Evolutionary conservation across 2,329 filamentous ascomycete genomes (phyloP).

Genomic region (Geosmithia morbida): DNA sequence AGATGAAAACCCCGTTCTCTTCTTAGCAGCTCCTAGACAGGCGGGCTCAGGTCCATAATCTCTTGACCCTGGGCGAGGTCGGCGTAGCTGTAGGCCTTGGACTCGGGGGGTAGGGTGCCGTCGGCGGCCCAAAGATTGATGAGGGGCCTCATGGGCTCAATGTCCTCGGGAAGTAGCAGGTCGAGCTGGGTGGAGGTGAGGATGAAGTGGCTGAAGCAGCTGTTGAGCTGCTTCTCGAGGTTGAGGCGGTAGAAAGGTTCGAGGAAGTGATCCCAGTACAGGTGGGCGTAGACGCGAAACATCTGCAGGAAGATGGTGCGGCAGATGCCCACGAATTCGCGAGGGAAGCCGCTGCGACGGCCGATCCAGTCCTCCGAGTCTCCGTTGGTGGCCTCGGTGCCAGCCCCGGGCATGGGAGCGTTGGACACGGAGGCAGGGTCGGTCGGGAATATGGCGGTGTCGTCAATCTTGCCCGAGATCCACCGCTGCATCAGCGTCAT

Average conservation of each 20-base stretch:
- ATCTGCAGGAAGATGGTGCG: slow-evolving; percentile 88
- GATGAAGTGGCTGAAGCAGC: slow-evolving; percentile 69
- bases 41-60: slow-evolving; percentile 2
- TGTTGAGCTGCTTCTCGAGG: slow-evolving; percentile 62
- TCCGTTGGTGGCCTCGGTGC: slow-evolving; percentile 9
- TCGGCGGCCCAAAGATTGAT: slow-evolving; percentile 80
- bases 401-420: slow-evolving; percentile 38
- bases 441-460: slow-evolving; percentile 72
- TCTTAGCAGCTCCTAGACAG: not conserved
- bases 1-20: no score
- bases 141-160: slow-evolving; percentile 83
- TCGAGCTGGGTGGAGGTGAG: slow-evolving; percentile 62
- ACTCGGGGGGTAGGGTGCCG: slow-evolving; percentile 63
- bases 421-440: slow-evolving; percentile 53
- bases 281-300: slow-evolving; percentile 89
- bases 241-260: slow-evolving; percentile 68
- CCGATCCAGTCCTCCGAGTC: slow-evolving; percentile 62
- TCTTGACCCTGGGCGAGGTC: slow-evolving; percentile 21
- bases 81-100: slow-evolving; percentile 43
- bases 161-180: slow-evolving; percentile 68
- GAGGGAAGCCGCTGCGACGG: slow-evolving; percentile 75
- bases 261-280: slow-evolving; percentile 86
- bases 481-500: slow-evolving; percentile 87
- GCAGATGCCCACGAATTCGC: slow-evolving; percentile 70
- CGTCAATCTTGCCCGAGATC: slow-evolving; percentile 86